Base-by-base conservation (phyloP, 2,329 filamentous ascomycete species). In the Verticillium albo-atrum region DNA sequence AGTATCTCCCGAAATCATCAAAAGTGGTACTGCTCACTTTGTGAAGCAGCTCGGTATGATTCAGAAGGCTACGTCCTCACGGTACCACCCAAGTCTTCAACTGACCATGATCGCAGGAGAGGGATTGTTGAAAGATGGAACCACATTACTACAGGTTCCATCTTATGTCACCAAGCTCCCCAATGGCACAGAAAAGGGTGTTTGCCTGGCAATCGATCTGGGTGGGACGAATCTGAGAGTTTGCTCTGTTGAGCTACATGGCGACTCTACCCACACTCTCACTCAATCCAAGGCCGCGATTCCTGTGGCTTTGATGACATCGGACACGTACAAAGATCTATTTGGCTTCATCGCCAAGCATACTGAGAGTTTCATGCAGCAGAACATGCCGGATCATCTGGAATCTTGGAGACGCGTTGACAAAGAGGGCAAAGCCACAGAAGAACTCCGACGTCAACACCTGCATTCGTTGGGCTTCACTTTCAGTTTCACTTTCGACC, bases 131-230 rank as follows among this genome's bases (percentile, higher is more conserved):
- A n/a, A 56, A 35, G 59, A 62, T 42, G 62, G 63, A 20, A 64
- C 60, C 5, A 59, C 47, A 6, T 51, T 55, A 42, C 58, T 85
- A 70, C 89, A 92, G 75, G 91, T 92, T 63, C 89, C 89, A 1
- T 91, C 89, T 10, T 92, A 90, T 70, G 89, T 92, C 55, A 91
- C 89, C 1, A 83, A 83, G 6, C 87, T 92, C 10, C 90, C 90
- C 62, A 89, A 91, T 77, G 90, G 90, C 60, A 89, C 87, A 10
- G 90, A 92, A 74, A 90, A 90, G 81, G 88, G 71, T 6, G 60
- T 68, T 1, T 72, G 66, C 32, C 61, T 74, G 4, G 68, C 70
- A 4, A 65, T 74, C 25, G 72, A 74, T 37, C 64, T 74, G 1
- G 72, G 72, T 1, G 72, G 72, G 1, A 74, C 71, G 6, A 73